Conservation (phyloP, 441 rosid genomes). For the Sinapis alba region DNA sequence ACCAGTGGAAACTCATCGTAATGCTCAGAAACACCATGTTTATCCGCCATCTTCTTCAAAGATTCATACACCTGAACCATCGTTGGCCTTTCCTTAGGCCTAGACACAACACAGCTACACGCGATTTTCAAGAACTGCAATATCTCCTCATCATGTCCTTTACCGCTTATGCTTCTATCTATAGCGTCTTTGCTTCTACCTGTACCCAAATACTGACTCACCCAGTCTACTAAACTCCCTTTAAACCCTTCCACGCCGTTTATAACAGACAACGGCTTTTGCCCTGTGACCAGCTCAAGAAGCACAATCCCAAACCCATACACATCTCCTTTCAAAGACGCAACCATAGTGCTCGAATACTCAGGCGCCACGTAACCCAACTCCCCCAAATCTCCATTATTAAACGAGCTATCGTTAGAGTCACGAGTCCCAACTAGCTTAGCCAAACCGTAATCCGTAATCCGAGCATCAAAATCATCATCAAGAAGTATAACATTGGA, state of each 20-base stretch:
- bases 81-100: conserved; percentile 48
- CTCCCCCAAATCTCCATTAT: conserved; percentile 39
- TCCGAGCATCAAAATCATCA: conserved; percentile 67
- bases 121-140: conserved; percentile 49
- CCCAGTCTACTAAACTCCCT: conserved; percentile 56
- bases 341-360: conserved; percentile 42
- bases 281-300: conserved; percentile 48
- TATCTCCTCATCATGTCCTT: conserved; percentile 47
- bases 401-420: conserved; percentile 49
- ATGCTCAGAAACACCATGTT: conserved; percentile 56
- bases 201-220: conserved; percentile 33
- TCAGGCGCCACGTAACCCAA: conserved; percentile 45
- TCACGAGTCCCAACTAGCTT: conserved; percentile 55
- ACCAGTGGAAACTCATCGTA: conserved; percentile 63
- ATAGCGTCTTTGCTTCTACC: conserved; percentile 43
- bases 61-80: conserved; percentile 50
- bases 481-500: conserved; percentile 68
- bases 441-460: conserved; percentile 65
- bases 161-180: conserved; percentile 44
- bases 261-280: conserved; percentile 39
- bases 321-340: conserved; percentile 49
- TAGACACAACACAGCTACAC: conserved; percentile 44
- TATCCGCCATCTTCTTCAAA: conserved; percentile 51
- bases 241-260: conserved; percentile 46
- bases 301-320: conserved; percentile 59